Evolutionary conservation across 108 stramenopile genomes (phyloP).

Genomic region (Epithemia pelagica): DNA sequence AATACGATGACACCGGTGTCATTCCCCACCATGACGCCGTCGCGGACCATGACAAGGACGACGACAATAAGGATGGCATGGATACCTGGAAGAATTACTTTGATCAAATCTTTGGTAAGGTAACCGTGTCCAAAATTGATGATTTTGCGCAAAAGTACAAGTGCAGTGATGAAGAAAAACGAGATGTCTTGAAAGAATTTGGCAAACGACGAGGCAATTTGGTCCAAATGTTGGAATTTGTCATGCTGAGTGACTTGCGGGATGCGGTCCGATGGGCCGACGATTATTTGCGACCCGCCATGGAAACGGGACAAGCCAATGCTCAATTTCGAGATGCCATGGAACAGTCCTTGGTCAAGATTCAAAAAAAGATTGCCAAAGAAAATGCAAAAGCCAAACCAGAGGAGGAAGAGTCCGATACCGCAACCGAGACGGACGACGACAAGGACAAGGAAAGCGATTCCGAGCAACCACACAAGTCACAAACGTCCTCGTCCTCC

Average conservation of each 20-base stretch:
- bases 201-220: constrained; percentile 58
- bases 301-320: constrained; percentile 39
- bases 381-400: constrained; percentile 11
- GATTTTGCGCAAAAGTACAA: constrained; percentile 77
- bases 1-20: constrained; percentile 67
- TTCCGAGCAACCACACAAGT: constrained; percentile 11
- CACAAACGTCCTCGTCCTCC: constrained; percentile 14
- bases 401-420: constrained; percentile 11
- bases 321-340: constrained; percentile 33
- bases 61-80: constrained; percentile 17
- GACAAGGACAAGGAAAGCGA: constrained; percentile 23
- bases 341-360: constrained; percentile 34
- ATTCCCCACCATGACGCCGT: constrained; percentile 38
- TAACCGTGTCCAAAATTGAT: constrained; percentile 63
- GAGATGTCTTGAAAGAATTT: constrained; percentile 72
- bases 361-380: constrained; percentile 24
- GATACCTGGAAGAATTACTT: constrained; percentile 61
- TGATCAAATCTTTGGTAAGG: constrained; percentile 64
- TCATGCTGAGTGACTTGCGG: constrained; percentile 56
- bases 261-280: constrained; percentile 71
- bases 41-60: constrained; percentile 13
- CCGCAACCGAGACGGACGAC: constrained; percentile 20
- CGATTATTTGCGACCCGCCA: constrained; percentile 75
- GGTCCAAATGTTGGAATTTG: constrained; percentile 66
- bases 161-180: constrained; percentile 74